Conservation (phyloP, 352 stramenopile genomes). For the Aphanomyces invadans region DNA sequence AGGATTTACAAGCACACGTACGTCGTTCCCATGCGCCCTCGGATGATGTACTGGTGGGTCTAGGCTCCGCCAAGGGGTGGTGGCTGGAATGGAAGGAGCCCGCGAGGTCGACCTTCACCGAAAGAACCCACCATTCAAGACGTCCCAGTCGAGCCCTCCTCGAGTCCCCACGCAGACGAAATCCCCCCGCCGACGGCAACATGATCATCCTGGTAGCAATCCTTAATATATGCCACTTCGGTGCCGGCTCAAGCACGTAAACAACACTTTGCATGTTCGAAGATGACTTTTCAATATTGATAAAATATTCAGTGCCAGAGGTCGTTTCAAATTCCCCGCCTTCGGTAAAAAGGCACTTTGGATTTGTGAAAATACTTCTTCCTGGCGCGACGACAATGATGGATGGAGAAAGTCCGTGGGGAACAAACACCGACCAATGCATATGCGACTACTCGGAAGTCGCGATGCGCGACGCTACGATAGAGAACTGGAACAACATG, state of each 20-base stretch:
- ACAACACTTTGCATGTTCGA: too few species aligned
- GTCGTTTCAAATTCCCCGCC: too few species aligned
- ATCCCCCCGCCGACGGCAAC: neutral
- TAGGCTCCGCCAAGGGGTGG: constrained; percentile 1
- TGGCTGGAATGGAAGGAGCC: neutral
- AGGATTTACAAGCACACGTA: constrained; percentile 18
- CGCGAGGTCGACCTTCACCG: neutral
- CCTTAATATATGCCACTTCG: neutral
- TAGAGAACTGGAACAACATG: neutral
- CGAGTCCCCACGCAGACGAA: neutral
- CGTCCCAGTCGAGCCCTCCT: neutral
- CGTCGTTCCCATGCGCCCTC: neutral
- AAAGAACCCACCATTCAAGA: neutral
- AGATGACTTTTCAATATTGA: too few species aligned
- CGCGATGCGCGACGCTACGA: neutral
- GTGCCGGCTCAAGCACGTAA: too few species aligned
- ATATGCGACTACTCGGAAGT: neutral
- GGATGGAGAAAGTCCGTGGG: neutral
- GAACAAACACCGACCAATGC: neutral
- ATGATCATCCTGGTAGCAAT: neutral
- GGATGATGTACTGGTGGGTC: neutral
- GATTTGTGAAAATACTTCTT: neutral
- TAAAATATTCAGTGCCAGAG: too few species aligned
- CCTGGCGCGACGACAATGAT: neutral
- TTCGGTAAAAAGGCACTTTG: too few species aligned